phyloP scores from a whole-genome alignment of 257 asterid genomes.

The Mentha longifolia region DNA sequence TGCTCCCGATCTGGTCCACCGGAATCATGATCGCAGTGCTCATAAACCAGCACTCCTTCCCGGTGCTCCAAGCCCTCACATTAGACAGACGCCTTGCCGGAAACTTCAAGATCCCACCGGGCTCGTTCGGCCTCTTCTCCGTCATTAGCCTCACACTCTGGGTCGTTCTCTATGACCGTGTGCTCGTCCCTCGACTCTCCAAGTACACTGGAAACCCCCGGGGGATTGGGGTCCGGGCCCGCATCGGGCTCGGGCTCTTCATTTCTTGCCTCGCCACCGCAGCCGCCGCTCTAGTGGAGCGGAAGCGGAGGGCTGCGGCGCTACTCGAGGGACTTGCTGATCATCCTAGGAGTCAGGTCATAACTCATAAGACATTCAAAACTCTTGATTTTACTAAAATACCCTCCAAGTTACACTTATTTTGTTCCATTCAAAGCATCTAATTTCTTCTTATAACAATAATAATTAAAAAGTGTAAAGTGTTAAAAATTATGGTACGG shows the following conservation, averaged over 20 bases:
- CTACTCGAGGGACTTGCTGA: slow-evolving; percentile 48
- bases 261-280: slow-evolving; percentile 56
- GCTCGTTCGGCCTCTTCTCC: slow-evolving; percentile 47
- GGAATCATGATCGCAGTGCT: slow-evolving; percentile 59
- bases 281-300: slow-evolving; percentile 59
- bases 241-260: slow-evolving; percentile 63
- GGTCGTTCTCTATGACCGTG: slow-evolving; percentile 60
- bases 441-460: too few species aligned
- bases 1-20: slow-evolving; percentile 80
- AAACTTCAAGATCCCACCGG: slow-evolving; percentile 62
- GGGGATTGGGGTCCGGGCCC: slow-evolving; percentile 52
- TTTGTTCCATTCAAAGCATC: too few species aligned
- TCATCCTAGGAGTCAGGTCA: slow-evolving; percentile 39
- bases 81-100: slow-evolving; percentile 50
- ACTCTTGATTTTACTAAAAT: too few species aligned
- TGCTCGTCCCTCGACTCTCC: slow-evolving; percentile 51
- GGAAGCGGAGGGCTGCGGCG: slow-evolving; percentile 51
- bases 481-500: too few species aligned
- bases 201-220: slow-evolving; percentile 51
- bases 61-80: slow-evolving; percentile 65
- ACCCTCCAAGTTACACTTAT: too few species aligned
- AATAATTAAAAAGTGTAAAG: too few species aligned
- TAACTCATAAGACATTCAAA: too few species aligned
- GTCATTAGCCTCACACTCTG: slow-evolving; percentile 56
- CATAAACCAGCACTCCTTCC: slow-evolving; percentile 60